Percentiles rank a stretch among this genome's conserved stretches.
Conservation (phyloP, 108 stramenopile species). For the Bacterosira constricta region DNA sequence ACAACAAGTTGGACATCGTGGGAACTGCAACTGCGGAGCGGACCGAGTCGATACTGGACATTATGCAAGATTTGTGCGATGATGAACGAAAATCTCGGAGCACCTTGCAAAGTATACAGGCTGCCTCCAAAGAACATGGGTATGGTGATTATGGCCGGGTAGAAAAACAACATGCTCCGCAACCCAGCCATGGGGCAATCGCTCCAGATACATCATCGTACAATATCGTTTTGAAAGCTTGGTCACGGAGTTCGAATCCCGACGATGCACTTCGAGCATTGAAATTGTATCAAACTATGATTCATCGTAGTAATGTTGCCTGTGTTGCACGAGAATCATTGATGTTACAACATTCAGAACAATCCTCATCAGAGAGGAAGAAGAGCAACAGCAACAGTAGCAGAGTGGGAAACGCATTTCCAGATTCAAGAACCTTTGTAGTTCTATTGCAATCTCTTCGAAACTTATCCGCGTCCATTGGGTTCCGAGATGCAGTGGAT, state of each 20-base stretch:
- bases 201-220: conserved; percentile 58
- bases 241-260: conserved; percentile 45
- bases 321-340: conserved; percentile 25
- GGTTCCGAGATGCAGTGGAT: conserved; percentile 21
- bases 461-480: neutral
- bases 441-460: conserved; percentile 10
- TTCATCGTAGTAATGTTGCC: conserved; percentile 30
- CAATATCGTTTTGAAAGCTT: conserved; percentile 65
- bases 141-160: neutral
- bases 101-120: conserved; percentile 8
- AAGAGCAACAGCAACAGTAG: neutral
- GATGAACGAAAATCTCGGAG: conserved; percentile 21
- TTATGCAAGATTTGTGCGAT: conserved; percentile 42
- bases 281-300: conserved; percentile 50
- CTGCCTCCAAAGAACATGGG: conserved; percentile 16
- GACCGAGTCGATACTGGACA: conserved; percentile 25
- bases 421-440: conserved; percentile 42
- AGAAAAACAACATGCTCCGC: neutral
- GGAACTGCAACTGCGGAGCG: conserved; percentile 30
- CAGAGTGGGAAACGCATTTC: conserved; percentile 5
- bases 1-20: conserved; percentile 1
- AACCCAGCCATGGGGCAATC: conserved; percentile 17
- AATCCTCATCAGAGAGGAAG: neutral
- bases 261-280: conserved; percentile 45
- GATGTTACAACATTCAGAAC: neutral